A percentile compares a stretch with the other conserved stretches of the same genome.
phyloP scores from a whole-genome alignment of 108 stramenopile species.

The Pseudonitzschia pungens region DNA sequence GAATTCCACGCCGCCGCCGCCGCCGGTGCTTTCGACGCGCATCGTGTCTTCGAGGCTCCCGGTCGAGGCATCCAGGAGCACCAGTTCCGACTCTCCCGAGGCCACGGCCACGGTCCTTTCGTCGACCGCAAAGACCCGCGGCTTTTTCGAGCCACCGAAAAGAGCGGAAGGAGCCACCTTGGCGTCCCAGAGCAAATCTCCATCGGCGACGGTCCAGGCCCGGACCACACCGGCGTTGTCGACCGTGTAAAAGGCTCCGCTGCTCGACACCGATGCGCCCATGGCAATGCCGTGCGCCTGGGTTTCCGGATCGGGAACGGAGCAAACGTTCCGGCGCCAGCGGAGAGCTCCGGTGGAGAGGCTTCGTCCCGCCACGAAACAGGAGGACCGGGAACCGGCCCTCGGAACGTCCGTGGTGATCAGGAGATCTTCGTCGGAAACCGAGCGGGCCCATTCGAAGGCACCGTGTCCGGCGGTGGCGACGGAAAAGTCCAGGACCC shows the following conservation, averaged over 20 bases:
- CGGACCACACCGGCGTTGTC: conserved; percentile 53
- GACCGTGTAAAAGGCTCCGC: conserved; percentile 33
- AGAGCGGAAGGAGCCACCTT: conserved; percentile 18
- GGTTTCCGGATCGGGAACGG: background rate
- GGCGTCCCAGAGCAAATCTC: conserved; percentile 49
- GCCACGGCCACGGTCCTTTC: conserved; percentile 22
- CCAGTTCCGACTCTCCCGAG: conserved; percentile 11
- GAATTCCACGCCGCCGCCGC: conserved; percentile 22
- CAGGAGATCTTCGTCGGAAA: background rate
- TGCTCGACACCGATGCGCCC: background rate
- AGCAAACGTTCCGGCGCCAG: conserved; percentile 77
- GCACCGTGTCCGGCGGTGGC: conserved; percentile 74
- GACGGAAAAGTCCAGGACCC: conserved; percentile 70
- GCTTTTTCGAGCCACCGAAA: background rate
- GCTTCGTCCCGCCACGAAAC: conserved; percentile 53
- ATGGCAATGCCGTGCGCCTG: conserved; percentile 16
- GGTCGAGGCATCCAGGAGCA: conserved; percentile 17
- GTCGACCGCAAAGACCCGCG: conserved; percentile 18
- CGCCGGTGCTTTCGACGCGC: background rate
- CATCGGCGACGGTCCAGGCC: conserved; percentile 46
- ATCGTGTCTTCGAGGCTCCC: conserved; percentile 14
- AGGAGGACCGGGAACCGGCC: conserved; percentile 24
- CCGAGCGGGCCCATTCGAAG: background rate
- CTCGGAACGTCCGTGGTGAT: conserved; percentile 35
- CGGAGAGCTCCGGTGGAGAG: background rate